Percentiles rank a stretch among this genome's conserved stretches.
Evolutionary conservation across 2,329 filamentous ascomycete species (phyloP).

Genomic region (Fusarium xyrophilum): DNA sequence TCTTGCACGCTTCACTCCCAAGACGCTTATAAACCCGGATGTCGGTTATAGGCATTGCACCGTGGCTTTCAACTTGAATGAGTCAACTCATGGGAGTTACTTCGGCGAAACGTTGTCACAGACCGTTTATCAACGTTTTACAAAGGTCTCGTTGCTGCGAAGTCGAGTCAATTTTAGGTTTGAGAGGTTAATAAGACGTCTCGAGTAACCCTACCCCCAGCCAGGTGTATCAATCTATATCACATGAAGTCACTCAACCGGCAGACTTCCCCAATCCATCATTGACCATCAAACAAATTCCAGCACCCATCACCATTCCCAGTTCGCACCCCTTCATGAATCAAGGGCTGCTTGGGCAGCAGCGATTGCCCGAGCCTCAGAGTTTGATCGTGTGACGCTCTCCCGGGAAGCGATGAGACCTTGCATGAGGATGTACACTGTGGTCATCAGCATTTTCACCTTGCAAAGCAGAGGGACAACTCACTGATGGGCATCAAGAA

Average conservation of each 20-base stretch:
- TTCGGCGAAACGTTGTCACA: not conserved
- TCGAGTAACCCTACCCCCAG: not conserved
- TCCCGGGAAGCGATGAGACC: slow-evolving; percentile 59
- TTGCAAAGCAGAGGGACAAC: slow-evolving; percentile 27
- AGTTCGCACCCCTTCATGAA: slow-evolving; percentile 11
- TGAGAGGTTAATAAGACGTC: not conserved
- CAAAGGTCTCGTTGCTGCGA: not conserved
- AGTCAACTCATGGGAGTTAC: not conserved
- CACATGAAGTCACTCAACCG: not conserved
- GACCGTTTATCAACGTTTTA: not conserved
- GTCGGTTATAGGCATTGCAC: not conserved
- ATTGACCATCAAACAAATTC: not conserved
- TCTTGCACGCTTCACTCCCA: slow-evolving; percentile 4
- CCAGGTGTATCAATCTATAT: slow-evolving; percentile 2
- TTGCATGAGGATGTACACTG: slow-evolving; percentile 58
- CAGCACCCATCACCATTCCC: not conserved
- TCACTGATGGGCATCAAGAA: slow-evolving; percentile 54
- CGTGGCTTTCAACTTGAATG: not conserved
- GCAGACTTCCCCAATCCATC: not conserved
- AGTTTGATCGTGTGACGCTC: slow-evolving; percentile 43
- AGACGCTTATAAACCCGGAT: not conserved
- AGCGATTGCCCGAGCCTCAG: slow-evolving; percentile 37
- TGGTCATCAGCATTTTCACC: slow-evolving; percentile 9
- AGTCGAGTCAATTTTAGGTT: slow-evolving; percentile 30
- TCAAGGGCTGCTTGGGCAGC: slow-evolving; percentile 39